Evolutionary conservation across 1,284 basidiomycete genomes (phyloP), one percentile per base, ranked within the genome.

Genomic region (Microbotryomycetes sp.): DNA sequence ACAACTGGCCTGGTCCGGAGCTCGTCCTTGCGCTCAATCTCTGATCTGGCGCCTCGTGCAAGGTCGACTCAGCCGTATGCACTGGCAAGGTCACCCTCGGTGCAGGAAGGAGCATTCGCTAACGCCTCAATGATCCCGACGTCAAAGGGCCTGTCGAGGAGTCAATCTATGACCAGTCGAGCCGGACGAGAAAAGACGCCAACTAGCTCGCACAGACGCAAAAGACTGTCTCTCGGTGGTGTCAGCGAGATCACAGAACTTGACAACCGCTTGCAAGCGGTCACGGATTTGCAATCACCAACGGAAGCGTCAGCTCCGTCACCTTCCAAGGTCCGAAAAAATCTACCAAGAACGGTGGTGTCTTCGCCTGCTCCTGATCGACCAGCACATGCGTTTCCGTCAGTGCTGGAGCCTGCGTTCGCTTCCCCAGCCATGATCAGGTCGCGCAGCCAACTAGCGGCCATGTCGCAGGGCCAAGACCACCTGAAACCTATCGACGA

Each of bases 361-460:
- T 9, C 27, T 47, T 63, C 27, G 61, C 59, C 47, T 41, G 35
- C 35, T 18, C 35, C 35, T 41, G 35, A 9, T 41, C 11, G 35
- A 18, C 18, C 35, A 41, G 18, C 11, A 11, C 11, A 18, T 18
- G 18, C 18, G 9, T 41, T 11, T 41, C 35, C 35, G 18, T 41
- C 35, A 9, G 35, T 41, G 11, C 18, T 41, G 18, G 35, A 41
- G 35, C 35, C 35, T 18, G 35, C 64, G 48, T 60, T 65, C 27
- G 64, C 64, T 18, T 56, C 53, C 18, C 64, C 64, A 5, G 59
- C 64, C 15, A 65, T 65, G 64, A 61, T 65, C 52, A 59, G 59
- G 52, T 59, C 56, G 28, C 50, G 64, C 26, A 65, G 64, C 15
- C 54, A 56, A 18, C 21, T 61, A 18, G 35, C 35, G 9, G 18